phyloP scores from a whole-genome alignment of 805 yeast genomes.

The Hemisphaericaspora nanyangensis region DNA sequence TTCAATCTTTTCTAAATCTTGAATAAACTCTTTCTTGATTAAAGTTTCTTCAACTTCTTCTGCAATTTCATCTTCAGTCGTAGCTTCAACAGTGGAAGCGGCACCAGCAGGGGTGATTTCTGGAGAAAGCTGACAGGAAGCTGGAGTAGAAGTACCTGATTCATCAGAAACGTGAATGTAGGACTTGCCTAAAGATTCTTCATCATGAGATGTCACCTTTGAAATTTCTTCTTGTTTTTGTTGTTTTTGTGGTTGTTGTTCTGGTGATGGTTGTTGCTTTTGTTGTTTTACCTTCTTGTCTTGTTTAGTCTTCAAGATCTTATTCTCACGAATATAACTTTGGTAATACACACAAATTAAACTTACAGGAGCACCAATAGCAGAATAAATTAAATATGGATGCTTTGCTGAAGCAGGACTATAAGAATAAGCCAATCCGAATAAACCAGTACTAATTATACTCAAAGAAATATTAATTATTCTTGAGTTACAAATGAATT shows the following conservation, averaged over 20 bases:
- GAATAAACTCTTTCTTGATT: conserved; percentile 29
- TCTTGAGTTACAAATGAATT: conserved; percentile 20
- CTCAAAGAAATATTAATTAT: conserved; percentile 35
- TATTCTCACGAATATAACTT: conserved; percentile 14
- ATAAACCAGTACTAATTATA: conserved; percentile 46
- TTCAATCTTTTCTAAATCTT: conserved; percentile 25
- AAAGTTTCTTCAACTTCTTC: conserved; percentile 21
- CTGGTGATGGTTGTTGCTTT: neutral
- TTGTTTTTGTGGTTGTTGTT: neutral
- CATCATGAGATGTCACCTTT: conserved; percentile 13
- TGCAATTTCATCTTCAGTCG: conserved; percentile 14
- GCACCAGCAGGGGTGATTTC: conserved; percentile 5
- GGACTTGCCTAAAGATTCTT: conserved; percentile 33
- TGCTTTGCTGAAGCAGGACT: conserved; percentile 59
- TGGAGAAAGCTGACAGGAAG: conserved; percentile 26
- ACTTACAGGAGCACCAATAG: conserved; percentile 50
- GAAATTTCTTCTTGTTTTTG: neutral
- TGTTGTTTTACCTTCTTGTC: conserved; percentile 3
- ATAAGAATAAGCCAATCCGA: conserved; percentile 51
- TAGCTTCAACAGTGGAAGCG: too few relatives aligned
- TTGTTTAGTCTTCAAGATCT: conserved; percentile 10
- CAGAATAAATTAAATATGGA: conserved; percentile 68
- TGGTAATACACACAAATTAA: conserved; percentile 18
- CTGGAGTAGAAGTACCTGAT: conserved; percentile 26
- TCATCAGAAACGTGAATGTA: conserved; percentile 42